Base-by-base conservation (phyloP, 208 protist genomes). In the Naegleria lovaniensis region DNA sequence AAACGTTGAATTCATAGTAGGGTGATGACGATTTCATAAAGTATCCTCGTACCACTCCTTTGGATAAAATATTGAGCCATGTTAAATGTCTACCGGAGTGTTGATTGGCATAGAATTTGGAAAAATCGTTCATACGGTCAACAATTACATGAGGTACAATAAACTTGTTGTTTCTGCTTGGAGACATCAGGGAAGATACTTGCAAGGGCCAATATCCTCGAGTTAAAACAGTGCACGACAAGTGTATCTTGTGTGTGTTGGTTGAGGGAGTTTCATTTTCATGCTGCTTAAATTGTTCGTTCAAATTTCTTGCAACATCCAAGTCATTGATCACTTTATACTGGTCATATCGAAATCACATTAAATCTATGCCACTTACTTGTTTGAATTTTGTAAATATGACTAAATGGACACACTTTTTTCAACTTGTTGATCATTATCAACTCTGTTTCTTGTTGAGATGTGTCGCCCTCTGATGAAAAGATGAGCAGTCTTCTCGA, bases 401-500 rank as follows among this genome's bases (percentile, higher is more conserved):
- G 55, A 13, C 55, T 29, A 67, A 67, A 67, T 15, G 55, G 11
- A 67, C 55, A 67, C 2, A 67, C 55, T 67, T 67, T 67, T 67
- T 67, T 67, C 55, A 67, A 29, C 22, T 67, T 67, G 22, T 15
- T 67, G 11, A 67, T 67, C 55, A 67, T 67, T 67, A 13, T 22
- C 11, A 29, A 67, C 55, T 67, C 55, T 0, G 19, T 15, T 29
- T 67, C 55, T 67, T 67, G 6, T 67, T 67, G 55, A 22, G 55
- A 29, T 4, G 55, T 29, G 11, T 67, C 55, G 22, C 55, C 13
- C 19, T 67, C 55, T 29, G 11, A 67, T 67, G 11, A 29, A 67
- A 67, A 67, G 19, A 67, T 67, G 4, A 97, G 88, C 39, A 97
- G 90, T 40, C 96, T 91, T 92, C 96, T 97, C 22, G 96, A 95